Conservation (phyloP, 2,329 filamentous ascomycete species). For the Pyrenophora teres region DNA sequence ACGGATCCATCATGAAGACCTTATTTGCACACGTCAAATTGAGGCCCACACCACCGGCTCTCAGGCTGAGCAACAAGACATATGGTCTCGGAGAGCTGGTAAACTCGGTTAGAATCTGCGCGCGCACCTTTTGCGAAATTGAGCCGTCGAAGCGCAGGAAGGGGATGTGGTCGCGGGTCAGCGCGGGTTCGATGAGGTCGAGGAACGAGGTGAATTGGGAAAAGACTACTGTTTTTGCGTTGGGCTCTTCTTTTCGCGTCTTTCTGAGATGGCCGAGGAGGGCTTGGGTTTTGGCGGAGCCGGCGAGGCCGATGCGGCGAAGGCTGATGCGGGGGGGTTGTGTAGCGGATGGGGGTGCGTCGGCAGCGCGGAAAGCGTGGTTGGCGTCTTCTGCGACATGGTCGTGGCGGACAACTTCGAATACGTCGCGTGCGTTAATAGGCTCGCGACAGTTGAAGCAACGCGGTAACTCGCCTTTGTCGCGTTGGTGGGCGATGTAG, state of each 20-base stretch:
- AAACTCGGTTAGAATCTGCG: constrained; percentile 78
- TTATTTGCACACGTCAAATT: constrained; percentile 87
- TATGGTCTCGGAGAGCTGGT: constrained; percentile 61
- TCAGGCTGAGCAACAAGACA: constrained; percentile 80
- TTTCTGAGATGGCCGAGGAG: constrained; percentile 75
- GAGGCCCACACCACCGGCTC: constrained; percentile 90
- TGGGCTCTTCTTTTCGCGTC: constrained; percentile 67
- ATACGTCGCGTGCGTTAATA: constrained; percentile 82
- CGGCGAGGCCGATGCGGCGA: constrained; percentile 66
- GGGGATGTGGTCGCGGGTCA: constrained; percentile 71
- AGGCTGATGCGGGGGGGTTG: constrained; percentile 61
- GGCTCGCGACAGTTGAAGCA: constrained; percentile 91
- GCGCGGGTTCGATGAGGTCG: constrained; percentile 82
- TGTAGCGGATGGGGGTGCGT: constrained; percentile 30
- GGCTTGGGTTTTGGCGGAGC: constrained; percentile 86
- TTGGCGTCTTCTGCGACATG: constrained; percentile 53
- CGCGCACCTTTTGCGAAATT: constrained; percentile 83
- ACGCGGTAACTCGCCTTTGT: constrained; percentile 73
- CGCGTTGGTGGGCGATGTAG: constrained; percentile 84
- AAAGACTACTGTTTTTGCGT: constrained; percentile 88
- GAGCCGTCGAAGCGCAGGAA: constrained; percentile 90
- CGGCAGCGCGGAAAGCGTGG: constrained; percentile 33
- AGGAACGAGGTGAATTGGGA: constrained; percentile 98
- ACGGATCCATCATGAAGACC: constrained; percentile 99
- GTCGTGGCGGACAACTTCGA: constrained; percentile 86